phyloP scores from a whole-genome alignment of 2,329 filamentous ascomycete species.

The Bipolaris oryzae region DNA sequence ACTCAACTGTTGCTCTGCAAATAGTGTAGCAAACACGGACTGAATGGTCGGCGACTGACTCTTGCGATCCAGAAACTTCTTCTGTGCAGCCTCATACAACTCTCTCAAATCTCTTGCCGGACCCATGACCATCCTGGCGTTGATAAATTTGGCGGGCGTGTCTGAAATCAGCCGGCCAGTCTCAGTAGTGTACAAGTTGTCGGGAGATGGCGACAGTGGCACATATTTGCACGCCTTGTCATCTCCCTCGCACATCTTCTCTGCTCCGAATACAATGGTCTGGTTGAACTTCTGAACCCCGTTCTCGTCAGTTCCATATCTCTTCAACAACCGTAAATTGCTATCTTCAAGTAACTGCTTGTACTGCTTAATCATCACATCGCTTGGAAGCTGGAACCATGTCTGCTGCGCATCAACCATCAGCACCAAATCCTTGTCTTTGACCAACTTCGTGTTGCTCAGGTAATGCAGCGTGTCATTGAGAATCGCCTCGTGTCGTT shows the following conservation, averaged over 20 bases:
- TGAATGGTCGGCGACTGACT: constrained; percentile 48
- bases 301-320: constrained; percentile 52
- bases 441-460: constrained; percentile 54
- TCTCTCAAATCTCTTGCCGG: constrained; percentile 56
- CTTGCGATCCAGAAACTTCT: constrained; percentile 43
- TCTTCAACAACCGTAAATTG: constrained; percentile 58
- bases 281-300: constrained; percentile 52
- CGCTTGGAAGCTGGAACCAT: constrained; percentile 69
- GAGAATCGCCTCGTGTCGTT: constrained; percentile 55
- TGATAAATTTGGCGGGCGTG: constrained; percentile 52
- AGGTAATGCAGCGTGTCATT: constrained; percentile 57
- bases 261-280: constrained; percentile 62
- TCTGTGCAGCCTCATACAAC: constrained; percentile 54
- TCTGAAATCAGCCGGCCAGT: constrained; percentile 45
- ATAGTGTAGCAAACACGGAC: constrained; percentile 58
- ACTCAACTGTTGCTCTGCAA: constrained; percentile 60
- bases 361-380: constrained; percentile 68
- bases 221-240: constrained; percentile 61
- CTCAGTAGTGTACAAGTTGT: constrained; percentile 55
- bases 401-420: constrained; percentile 69
- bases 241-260: constrained; percentile 59
- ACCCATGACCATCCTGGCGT: constrained; percentile 58
- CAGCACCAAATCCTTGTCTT: constrained; percentile 66
- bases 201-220: constrained; percentile 58
- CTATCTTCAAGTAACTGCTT: constrained; percentile 60